Evolutionary conservation across 345 rosid genomes (phyloP), one percentile per base, ranked within the genome.

Genomic region (Populus deltoides): DNA sequence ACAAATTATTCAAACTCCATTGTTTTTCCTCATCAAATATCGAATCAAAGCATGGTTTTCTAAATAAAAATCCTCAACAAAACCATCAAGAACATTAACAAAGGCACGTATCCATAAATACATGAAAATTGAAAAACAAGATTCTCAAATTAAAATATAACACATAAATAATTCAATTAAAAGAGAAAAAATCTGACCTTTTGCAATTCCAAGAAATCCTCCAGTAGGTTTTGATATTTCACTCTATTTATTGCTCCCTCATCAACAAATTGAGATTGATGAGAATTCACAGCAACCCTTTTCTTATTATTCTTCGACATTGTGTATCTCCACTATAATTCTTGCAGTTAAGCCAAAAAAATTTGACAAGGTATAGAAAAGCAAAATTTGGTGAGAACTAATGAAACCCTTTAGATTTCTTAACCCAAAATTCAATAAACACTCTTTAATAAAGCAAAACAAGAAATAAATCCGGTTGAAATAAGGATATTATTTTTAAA

Each of bases 121-220:
- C 18, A 41, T 41, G 45, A 41, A 41, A 71, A 31, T 47, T 29
- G 24, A 74, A 3, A 10, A 45, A 12, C 49, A 45, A 45, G 49
- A 45, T 12, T 45, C 49, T 45, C 16, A 45, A 45, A 45, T 45
- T 45, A 45, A 45, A 45, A 45, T 11, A 45, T 45, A 45, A 45
- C 49, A 45, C 49, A 10, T 8, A 45, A 12, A 45, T 45, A 45
- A 45, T 11, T 45, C 49, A 12, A 3, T 12, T 13, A 45, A 76
- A 25, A 6, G 29, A 76, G 47, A 13, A 41, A 49, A 66, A 41
- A 36, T 18, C 83, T 57, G 51, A 84, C 88, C 88, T 84, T 87
- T 65, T 78, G 87, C 75, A 87, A 71, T 41, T 76, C 82, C 74
- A 85, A 75, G 75, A 51, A 87, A 36, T 85, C 88, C 71, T 82